Conservation (phyloP, 345 rosid genomes). For the Erodium maritimum region DNA sequence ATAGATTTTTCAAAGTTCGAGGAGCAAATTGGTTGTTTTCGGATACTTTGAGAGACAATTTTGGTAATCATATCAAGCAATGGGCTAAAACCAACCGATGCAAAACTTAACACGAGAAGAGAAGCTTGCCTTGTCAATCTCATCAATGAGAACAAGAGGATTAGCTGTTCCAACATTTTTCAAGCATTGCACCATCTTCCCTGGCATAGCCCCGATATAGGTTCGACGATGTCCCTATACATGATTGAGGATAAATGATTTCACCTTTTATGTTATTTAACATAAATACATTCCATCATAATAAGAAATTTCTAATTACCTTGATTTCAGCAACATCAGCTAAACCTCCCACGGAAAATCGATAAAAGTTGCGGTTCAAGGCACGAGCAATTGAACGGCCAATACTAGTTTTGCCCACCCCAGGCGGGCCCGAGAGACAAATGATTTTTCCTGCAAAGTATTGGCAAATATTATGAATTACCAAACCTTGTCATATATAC, state of each 20-base stretch:
- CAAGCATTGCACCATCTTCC: conserved; percentile 99
- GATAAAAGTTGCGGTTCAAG: conserved; percentile 79
- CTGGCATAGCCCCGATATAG: conserved; percentile 99
- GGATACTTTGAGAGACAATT: too few species aligned
- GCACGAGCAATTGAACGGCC: conserved; percentile 98
- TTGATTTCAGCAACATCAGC: conserved; percentile 99
- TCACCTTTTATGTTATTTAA: neutral
- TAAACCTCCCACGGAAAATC: conserved; percentile 98
- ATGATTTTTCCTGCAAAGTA: conserved; percentile 77
- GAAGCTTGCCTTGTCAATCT: conserved; percentile 81
- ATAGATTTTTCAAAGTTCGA: too few species aligned
- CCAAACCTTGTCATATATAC: neutral
- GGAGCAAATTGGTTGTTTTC: too few species aligned
- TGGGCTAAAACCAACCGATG: neutral
- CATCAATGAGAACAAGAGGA: conserved; percentile 97
- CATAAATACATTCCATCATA: neutral
- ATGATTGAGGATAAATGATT: conserved; percentile 2
- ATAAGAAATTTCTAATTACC: conserved; percentile 30
- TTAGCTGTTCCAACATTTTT: conserved; percentile 97
- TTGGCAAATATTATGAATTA: conserved; percentile 14
- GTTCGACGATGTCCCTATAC: conserved; percentile 97
- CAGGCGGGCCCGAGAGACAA: conserved; percentile 98
- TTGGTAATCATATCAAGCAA: too few species aligned
- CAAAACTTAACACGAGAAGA: neutral
- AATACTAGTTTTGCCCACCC: conserved; percentile 99